Evolutionary conservation across 163 green algal genomes (phyloP).

Genomic region (Prototheca cutis): DNA sequence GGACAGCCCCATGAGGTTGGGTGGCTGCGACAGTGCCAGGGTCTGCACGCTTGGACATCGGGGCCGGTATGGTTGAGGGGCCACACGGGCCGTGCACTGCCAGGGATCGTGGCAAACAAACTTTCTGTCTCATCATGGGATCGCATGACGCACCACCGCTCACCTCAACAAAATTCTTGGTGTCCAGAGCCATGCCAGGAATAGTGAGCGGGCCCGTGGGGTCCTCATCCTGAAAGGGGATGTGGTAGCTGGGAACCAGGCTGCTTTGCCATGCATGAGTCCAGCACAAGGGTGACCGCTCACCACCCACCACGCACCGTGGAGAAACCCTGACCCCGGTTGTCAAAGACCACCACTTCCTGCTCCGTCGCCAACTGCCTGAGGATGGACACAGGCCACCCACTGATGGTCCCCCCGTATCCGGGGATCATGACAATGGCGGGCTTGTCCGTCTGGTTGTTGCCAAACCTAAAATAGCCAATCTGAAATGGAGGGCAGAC

Average conservation of each 20-base stretch:
- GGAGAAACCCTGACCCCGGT: background rate
- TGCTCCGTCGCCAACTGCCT: background rate
- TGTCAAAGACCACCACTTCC: conserved; percentile 1
- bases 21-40: background rate
- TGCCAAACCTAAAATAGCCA: conserved; percentile 1
- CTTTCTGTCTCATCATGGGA: no score
- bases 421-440: background rate
- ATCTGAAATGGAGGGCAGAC: no score
- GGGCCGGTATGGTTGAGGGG: no score
- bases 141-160: no score
- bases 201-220: background rate
- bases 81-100: no score
- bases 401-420: background rate
- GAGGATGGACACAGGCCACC: background rate
- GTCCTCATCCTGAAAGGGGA: no score
- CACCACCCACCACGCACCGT: background rate
- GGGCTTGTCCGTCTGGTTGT: background rate
- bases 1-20: conserved; percentile 4
- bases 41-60: no score
- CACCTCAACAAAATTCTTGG: background rate
- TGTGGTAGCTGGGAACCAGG: no score
- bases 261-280: no score
- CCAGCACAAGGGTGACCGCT: no score
- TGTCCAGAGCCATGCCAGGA: background rate
- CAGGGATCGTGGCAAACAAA: no score